Base-by-base conservation (phyloP, 192 early-diverging fungal genomes). In the Backusella sp. region DNA sequence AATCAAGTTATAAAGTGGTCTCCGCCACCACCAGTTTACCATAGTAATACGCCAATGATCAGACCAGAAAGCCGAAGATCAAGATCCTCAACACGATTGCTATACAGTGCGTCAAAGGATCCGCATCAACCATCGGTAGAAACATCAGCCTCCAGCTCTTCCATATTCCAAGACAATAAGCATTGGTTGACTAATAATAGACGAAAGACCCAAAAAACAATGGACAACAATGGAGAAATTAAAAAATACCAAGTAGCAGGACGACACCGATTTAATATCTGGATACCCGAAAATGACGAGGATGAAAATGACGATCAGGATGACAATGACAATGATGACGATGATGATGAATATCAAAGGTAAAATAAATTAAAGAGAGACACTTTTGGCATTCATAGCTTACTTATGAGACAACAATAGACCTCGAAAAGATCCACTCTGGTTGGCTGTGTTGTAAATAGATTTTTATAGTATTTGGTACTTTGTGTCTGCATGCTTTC, bases 1-100 rank as follows among this genome's bases (percentile, higher is more conserved):
- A 71, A 26, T n/a, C 70, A 71, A 49, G 26, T 49, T 12, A 32
- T 71, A 26, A 71, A 71, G 49, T 71, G 70, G 70, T 21, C 70
- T 0, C 70, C 70, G 26, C 68, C 68, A 23, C 4, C 37, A 42
- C 17, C 67, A 21, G 17, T 36, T 19, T 19, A 68, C 7, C 17
- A 23, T 8, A 59, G 23, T 36, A 35, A 15, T 49, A 11, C 19
- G 12, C 34, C n/a, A n/a, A 69, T 36, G 39, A 5, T 39, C 26
- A 39, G 35, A 37, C 35, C 68, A 69, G 35, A 35, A 11, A 37
- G 35, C 9, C 19, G 68, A 39, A n/a, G 68, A 12, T 41, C 70
- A 71, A 71, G 70, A 34, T 49, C 42, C 17, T 30, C 42, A 26
- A 32, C 32, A 36, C 26, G 66, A 68, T n/a, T 35, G 28, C 6